Evolutionary conservation across 768 basidiomycete genomes (phyloP).

Genomic region (Udeniomyces megalosporus): DNA sequence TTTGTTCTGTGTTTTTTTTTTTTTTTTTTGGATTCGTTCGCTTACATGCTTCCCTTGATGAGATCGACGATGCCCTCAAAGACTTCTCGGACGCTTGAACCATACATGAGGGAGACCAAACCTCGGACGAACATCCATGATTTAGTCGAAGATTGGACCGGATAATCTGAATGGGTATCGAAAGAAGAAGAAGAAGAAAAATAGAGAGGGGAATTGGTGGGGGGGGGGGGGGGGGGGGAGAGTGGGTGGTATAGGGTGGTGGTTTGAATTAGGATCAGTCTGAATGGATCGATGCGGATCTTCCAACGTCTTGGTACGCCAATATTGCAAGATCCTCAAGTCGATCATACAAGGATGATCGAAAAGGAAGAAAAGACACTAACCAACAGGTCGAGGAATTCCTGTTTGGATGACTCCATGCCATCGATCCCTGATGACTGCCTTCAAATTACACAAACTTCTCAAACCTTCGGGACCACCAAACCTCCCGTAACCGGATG

Average conservation of each 20-base stretch:
- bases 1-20: background rate
- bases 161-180: background rate
- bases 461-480: constrained; percentile 89
- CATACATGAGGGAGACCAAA: constrained; percentile 6
- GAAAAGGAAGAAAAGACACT: constrained; percentile 13
- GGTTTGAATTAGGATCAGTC: too few species aligned
- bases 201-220: background rate
- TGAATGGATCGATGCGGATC: too few species aligned
- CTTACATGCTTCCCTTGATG: background rate
- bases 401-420: constrained; percentile 64
- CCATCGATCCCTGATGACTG: constrained; percentile 70
- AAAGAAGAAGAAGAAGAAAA: background rate
- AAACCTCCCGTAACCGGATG: constrained; percentile 84
- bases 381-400: constrained; percentile 63
- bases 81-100: background rate
- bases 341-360: too few species aligned
- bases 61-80: constrained; percentile 1
- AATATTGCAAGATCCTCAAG: too few species aligned
- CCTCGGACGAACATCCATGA: constrained; percentile 7
- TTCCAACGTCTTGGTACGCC: too few species aligned
- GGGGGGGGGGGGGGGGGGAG: background rate
- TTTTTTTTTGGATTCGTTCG: background rate
- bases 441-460: constrained; percentile 72
- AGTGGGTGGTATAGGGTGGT: too few species aligned
- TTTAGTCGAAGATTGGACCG: background rate